Evolutionary conservation across 352 stramenopile species (phyloP).

Genomic region (Globisporangium uncinulatum): DNA sequence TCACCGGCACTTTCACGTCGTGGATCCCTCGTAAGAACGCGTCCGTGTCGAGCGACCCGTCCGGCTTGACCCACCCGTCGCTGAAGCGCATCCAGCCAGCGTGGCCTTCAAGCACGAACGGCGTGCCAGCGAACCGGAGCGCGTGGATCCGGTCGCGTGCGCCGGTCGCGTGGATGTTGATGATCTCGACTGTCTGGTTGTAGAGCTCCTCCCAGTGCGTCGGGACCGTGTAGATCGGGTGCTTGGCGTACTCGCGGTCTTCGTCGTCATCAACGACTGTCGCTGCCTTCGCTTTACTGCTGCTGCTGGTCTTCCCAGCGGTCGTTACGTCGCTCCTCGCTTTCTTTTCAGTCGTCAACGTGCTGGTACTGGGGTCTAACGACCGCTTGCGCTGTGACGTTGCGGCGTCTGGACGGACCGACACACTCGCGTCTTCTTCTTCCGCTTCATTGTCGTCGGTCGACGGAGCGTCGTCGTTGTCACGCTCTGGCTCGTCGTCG

Average conservation of each 20-base stretch:
- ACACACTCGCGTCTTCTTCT: background rate
- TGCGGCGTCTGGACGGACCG: slow-evolving; percentile 5
- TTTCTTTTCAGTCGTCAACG: slow-evolving; percentile 10
- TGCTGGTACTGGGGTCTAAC: slow-evolving; percentile 14
- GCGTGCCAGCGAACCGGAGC: slow-evolving; percentile 59
- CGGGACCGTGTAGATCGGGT: slow-evolving; percentile 59
- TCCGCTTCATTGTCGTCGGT: background rate
- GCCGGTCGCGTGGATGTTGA: slow-evolving; percentile 49
- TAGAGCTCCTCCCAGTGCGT: slow-evolving; percentile 72
- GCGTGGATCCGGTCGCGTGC: slow-evolving; percentile 55
- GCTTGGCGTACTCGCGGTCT: slow-evolving; percentile 23
- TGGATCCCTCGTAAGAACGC: slow-evolving; percentile 65
- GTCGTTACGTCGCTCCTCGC: slow-evolving; percentile 1
- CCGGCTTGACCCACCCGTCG: slow-evolving; percentile 52
- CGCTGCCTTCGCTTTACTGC: slow-evolving; percentile 7
- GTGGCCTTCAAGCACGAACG: slow-evolving; percentile 67
- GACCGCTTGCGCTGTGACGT: slow-evolving; percentile 32
- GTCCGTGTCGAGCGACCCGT: slow-evolving; percentile 46
- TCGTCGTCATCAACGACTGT: slow-evolving; percentile 8
- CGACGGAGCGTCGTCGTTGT: background rate
- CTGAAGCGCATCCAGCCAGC: slow-evolving; percentile 60
- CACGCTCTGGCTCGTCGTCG: background rate
- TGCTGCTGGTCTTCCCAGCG: background rate
- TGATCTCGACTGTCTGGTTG: slow-evolving; percentile 52
- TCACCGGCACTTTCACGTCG: slow-evolving; percentile 72